Evolutionary conservation across 345 rosid genomes (phyloP).

Genomic region (Murraya paniculata): DNA sequence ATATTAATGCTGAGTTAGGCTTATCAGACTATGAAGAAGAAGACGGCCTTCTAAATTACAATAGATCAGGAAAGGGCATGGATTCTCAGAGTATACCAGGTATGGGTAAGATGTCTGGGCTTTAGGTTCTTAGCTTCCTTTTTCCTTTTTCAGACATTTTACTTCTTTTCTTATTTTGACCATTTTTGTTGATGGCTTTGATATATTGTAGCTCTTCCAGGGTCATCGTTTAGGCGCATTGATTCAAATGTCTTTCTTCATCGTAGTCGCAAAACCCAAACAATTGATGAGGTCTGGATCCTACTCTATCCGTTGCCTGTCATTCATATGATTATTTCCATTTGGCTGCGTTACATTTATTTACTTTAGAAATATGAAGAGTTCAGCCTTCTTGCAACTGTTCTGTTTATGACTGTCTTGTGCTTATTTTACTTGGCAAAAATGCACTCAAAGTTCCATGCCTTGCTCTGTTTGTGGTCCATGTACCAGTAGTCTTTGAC

Average conservation of each 20-base stretch:
- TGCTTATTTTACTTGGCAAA: neutral
- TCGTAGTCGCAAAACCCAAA: conserved; percentile 79
- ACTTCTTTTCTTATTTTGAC: conserved; percentile 14
- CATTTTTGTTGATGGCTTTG: neutral
- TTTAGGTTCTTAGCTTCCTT: neutral
- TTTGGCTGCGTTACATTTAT: neutral
- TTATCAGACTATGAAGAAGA: conserved; percentile 89
- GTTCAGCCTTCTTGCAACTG: neutral
- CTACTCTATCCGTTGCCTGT: conserved; percentile 14
- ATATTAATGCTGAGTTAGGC: conserved; percentile 90
- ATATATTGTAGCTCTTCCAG: conserved; percentile 48
- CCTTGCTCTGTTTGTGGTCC: neutral
- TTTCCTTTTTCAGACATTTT: neutral
- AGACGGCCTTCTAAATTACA: conserved; percentile 45
- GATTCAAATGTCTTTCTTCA: conserved; percentile 78
- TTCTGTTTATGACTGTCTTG: conserved; percentile 1
- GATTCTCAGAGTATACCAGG: conserved; percentile 51
- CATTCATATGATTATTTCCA: neutral
- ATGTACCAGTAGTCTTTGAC: neutral
- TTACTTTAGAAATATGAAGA: conserved; percentile 12
- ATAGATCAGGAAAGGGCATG: conserved; percentile 50
- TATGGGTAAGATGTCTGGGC: conserved; percentile 25
- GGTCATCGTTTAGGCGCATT: conserved; percentile 62
- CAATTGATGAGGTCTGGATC: conserved; percentile 82
- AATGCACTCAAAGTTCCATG: conserved; percentile 6